Evolutionary conservation across 139 green algal genomes (phyloP).

Genomic region (Chlamydomonas schloesseri): DNA sequence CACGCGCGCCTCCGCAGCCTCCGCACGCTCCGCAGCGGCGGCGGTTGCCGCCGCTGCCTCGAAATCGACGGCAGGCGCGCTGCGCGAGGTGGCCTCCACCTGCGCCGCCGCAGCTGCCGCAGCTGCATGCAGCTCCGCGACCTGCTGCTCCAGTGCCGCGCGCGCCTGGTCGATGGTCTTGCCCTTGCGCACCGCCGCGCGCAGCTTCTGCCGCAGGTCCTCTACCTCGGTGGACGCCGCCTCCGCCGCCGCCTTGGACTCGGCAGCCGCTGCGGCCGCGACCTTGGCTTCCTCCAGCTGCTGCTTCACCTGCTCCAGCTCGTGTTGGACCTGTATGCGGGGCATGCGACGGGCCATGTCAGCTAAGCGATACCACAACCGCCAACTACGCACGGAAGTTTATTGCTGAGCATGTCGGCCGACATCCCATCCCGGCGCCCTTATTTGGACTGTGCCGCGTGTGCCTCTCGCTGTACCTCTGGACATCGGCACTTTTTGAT

Average conservation of each 20-base stretch:
- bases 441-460: no score
- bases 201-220: conserved; percentile 48
- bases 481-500: no score
- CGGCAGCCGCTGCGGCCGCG: not conserved
- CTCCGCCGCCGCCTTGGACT: not conserved
- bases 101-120: not conserved
- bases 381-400: no score
- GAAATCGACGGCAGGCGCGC: no score
- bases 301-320: not conserved
- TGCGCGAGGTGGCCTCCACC: not conserved
- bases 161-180: conserved; percentile 34
- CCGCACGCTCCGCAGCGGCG: not conserved
- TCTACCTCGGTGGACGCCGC: conserved; percentile 21
- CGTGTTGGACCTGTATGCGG: not conserved
- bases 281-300: not conserved
- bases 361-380: no score
- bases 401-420: no score
- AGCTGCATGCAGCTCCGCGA: conserved; percentile 3
- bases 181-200: conserved; percentile 44
- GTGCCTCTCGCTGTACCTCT: no score
- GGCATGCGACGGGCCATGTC: no score
- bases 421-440: no score
- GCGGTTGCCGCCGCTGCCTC: no score
- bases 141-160: conserved; percentile 30
- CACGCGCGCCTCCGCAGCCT: not conserved